Evolutionary conservation across 2,329 filamentous ascomycete species (phyloP), one percentile per base, ranked within the genome.

Genomic region (Hortaea werneckii): DNA sequence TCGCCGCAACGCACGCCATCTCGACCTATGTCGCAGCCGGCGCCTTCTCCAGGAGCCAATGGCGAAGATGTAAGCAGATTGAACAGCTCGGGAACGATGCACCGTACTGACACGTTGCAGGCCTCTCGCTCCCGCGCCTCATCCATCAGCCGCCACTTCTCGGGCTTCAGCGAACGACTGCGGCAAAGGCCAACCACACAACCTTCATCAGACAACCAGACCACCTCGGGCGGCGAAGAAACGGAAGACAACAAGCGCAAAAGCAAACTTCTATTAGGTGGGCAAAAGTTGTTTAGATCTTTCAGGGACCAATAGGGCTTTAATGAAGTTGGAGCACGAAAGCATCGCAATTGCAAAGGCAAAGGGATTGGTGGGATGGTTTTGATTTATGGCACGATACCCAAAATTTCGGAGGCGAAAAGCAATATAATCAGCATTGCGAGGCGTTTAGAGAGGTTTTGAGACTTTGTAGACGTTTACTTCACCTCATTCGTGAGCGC

Each of bases 261-360:
- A 52, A 65, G 60, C 43, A 65, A 66, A 42, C 51, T 70, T n/a
- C 47, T 67, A 43, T 54, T 70, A 1, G 67, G 67, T 6, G 65
- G 66, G 28, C 67, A 69, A 55, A 70, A 67, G 52, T 56, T 70
- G 34, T 50, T 70, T 30, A 58, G 63, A 34, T 60, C 61, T 34
- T 54, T 70, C 47, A 52, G 59, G 37, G 60, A 63, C 46, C 55
- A 53, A 27, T 29, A 11, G 29, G 29, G 26, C 29, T 10, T 13
- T 40, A 5, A 45, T 30, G 35, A 43, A 43, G 34, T 29, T 38
- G 32, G 9, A 35, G 20, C n/a, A 12, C 9, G 32, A 35, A 35
- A 12, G 32, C 32, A 35, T 35, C n/a, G 32, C n/a, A 35, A 35
- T 2, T 12, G 9, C 9, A 35, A 35, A 9, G 32, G 20, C 20